Conservation (phyloP, 768 basidiomycete species). For the Porphyrellus cyaneotinctus region DNA sequence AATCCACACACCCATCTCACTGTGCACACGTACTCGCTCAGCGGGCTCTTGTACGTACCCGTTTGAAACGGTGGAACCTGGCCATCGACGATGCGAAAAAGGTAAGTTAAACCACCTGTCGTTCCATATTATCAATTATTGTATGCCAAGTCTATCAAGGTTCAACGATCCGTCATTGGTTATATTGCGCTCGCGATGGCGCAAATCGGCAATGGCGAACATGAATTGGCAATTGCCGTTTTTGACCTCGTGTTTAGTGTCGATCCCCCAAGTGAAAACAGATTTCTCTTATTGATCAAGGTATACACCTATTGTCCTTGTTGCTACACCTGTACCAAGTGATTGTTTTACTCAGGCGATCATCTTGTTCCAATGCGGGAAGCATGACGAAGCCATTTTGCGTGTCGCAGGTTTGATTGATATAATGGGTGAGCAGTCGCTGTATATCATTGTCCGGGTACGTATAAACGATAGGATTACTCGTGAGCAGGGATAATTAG, state of each 20-base stretch:
- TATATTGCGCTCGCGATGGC: not conserved
- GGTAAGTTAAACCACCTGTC: not conserved
- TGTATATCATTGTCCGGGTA: conserved; percentile 1
- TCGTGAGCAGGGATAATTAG: not conserved
- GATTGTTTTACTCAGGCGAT: not conserved
- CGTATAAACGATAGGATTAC: not conserved
- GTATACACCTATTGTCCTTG: not conserved
- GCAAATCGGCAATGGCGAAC: not conserved
- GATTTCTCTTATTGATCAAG: conserved; percentile 5
- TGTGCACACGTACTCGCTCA: not conserved
- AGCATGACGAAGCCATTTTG: not conserved
- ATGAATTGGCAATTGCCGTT: not conserved
- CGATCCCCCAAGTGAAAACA: not conserved
- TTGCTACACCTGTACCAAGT: not conserved
- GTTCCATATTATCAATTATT: not conserved
- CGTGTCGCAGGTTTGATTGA: conserved; percentile 2
- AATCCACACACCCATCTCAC: not conserved
- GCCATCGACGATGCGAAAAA: not conserved
- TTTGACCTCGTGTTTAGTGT: conserved; percentile 10
- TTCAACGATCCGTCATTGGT: not conserved
- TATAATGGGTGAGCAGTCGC: not conserved
- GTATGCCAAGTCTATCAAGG: not conserved
- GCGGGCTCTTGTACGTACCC: not conserved
- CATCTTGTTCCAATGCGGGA: conserved; percentile 7
- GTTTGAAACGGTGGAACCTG: not conserved